Evolutionary conservation across 2,329 filamentous ascomycete species (phyloP), one percentile per base, ranked within the genome.

Genomic region (Coniochaeta sp.): DNA sequence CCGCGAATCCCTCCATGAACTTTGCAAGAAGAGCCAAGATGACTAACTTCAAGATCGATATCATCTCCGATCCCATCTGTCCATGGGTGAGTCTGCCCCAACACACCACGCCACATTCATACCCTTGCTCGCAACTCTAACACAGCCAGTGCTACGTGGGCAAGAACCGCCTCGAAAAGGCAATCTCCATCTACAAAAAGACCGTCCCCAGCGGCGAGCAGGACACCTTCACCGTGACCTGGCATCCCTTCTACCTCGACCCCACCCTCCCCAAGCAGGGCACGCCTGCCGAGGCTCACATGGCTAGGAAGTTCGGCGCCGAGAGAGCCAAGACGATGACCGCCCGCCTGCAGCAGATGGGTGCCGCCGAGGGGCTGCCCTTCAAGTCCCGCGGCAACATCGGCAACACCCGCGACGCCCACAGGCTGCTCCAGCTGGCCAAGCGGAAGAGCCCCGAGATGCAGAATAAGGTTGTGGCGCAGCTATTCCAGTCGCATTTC

Each of bases 41-140:
- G 89, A 85, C 87, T 22, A 84, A 86, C 67, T 90, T 93, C 77
- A 83, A 85, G 63, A 89, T 96, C 73, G 85, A 88, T 61, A 84
- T 91, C 69, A 85, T 92, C 61, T 90, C 84, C n/a, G 92, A 96
- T 75, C 89, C 86, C 2, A 83, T 95, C 66, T 96, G 91, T 71
- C 89, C 90, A 4, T 82, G 79, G 70, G 76, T 78, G 65, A 64
- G 75, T 65, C 30, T n/a, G n/a, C n/a, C n/a, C n/a, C n/a, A n/a
- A n/a, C n/a, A n/a, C n/a, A n/a, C n/a, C n/a, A n/a, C n/a, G n/a
- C n/a, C n/a, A n/a, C n/a, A n/a, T n/a, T n/a, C n/a, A 61, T 63
- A 10, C 32, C 12, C 19, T 28, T 24, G n/a, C 52, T 32, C 24
- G 14, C 30, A 8, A 28, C 56, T 66, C 64, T 66, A 58, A 75